These are phyloP conservation scores for Tetradesmus lagerheimii DNA, from an alignment of 139 green algal genomes.

Conservation along the genomic window DNA sequence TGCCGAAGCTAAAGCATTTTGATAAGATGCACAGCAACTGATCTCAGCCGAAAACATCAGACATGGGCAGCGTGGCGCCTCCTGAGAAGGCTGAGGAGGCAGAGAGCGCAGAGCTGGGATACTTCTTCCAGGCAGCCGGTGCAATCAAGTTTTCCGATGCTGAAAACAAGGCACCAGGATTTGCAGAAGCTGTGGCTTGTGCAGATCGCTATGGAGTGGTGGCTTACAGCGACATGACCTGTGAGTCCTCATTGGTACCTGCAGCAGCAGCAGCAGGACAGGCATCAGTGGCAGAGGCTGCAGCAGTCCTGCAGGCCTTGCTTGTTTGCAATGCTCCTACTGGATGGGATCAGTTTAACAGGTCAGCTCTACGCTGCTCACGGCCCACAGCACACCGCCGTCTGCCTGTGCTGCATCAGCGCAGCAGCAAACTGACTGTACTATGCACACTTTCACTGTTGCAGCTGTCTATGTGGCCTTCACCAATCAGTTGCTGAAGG, in stretches of 20 bases:
- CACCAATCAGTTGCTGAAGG: constrained; percentile 19
- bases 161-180: constrained; percentile 1
- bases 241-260: background rate
- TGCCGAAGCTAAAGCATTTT: too few relatives aligned
- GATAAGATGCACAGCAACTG: background rate
- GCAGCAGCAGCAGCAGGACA: background rate
- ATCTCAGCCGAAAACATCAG: background rate
- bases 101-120: constrained; percentile 8
- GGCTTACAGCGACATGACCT: constrained; percentile 26
- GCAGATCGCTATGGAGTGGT: constrained; percentile 39
- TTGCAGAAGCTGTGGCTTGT: background rate
- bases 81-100: constrained; percentile 20
- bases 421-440: background rate
- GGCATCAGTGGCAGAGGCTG: background rate
- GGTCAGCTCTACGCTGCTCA: background rate
- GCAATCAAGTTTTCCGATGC: constrained; percentile 23
- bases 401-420: background rate
- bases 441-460: background rate
- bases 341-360: background rate
- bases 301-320: background rate
- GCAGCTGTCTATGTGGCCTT: constrained; percentile 44
- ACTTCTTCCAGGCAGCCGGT: constrained; percentile 32
- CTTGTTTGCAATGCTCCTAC: background rate
- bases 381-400: background rate
- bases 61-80: background rate